These are phyloP conservation scores for Linnemannia schmuckeri DNA, from an alignment of 192 early-diverging fungal species.

Conservation along the genomic window DNA sequence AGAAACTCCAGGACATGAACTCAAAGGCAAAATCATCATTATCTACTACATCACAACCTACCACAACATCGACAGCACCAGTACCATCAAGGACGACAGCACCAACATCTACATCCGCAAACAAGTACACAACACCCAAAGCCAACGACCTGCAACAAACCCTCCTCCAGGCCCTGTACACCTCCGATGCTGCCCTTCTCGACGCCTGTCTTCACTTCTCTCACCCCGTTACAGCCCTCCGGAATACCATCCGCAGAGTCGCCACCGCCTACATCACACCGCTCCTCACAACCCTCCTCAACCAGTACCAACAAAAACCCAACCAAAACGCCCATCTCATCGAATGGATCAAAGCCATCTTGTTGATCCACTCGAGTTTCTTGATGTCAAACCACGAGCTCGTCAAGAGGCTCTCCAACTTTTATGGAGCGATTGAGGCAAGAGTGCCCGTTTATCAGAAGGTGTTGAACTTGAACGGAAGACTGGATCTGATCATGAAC, in stretches of 20 bases:
- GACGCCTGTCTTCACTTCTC: slow-evolving; percentile 49
- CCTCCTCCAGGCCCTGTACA: slow-evolving; percentile 59
- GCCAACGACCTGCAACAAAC: slow-evolving; percentile 56
- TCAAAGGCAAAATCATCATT: neutral
- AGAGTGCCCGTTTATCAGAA: slow-evolving; percentile 51
- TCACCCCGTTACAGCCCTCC: slow-evolving; percentile 33
- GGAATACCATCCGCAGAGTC: slow-evolving; percentile 51
- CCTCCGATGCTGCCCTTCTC: slow-evolving; percentile 52
- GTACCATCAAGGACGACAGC: neutral
- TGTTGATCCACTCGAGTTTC: slow-evolving; percentile 57
- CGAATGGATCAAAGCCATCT: slow-evolving; percentile 56
- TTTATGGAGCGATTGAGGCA: slow-evolving; percentile 55
- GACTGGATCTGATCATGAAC: slow-evolving; percentile 55
- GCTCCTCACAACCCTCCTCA: slow-evolving; percentile 46
- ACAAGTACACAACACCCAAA: slow-evolving; percentile 20
- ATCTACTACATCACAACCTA: neutral
- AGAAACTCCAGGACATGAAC: slow-evolving; percentile 6
- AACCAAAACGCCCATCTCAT: slow-evolving; percentile 34
- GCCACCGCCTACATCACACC: slow-evolving; percentile 53
- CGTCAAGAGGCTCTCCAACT: slow-evolving; percentile 47
- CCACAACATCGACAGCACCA: neutral
- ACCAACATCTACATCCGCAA: neutral
- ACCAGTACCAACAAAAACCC: slow-evolving; percentile 51
- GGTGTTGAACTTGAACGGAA: slow-evolving; percentile 54
- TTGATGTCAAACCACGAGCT: slow-evolving; percentile 59